These are phyloP conservation scores for Diaporthe aspalathi DNA, from an alignment of 2,329 filamentous ascomycete species.

Conservation along the genomic window DNA sequence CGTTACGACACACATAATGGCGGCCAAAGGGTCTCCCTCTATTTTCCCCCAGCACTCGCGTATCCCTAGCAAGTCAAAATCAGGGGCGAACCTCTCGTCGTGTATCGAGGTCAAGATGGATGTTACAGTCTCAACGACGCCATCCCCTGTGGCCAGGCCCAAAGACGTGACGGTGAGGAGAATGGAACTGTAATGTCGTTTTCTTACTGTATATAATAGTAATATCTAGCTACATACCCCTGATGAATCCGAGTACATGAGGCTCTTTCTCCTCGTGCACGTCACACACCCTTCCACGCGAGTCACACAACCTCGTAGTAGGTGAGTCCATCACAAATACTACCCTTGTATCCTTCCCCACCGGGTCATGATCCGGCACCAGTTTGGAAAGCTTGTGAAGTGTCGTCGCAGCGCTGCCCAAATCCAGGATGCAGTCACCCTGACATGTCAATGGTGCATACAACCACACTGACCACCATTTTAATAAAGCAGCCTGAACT, in stretches of 20 bases:
- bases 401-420: slow-evolving; percentile 1
- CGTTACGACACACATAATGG: slow-evolving; percentile 33
- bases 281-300: background rate
- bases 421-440: background rate
- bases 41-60: slow-evolving; percentile 23
- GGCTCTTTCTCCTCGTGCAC: slow-evolving; percentile 8
- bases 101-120: slow-evolving; percentile 35
- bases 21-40: slow-evolving; percentile 5
- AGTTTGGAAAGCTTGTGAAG: background rate
- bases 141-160: background rate
- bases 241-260: slow-evolving; percentile 5
- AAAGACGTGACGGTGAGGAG: slow-evolving; percentile 10
- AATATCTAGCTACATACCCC: slow-evolving; percentile 21
- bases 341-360: background rate
- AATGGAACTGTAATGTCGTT: background rate
- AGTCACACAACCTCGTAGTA: slow-evolving; percentile 3
- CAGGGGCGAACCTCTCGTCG: background rate
- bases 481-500: slow-evolving; percentile 12
- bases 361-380: background rate
- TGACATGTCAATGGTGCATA: slow-evolving; percentile 22
- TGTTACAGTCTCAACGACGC: slow-evolving; percentile 30
- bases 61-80: background rate
- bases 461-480: slow-evolving; percentile 7
- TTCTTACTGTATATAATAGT: background rate
- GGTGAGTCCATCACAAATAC: background rate